Evolutionary conservation across 805 yeast species (phyloP), one percentile per base, ranked within the genome.

Genomic region (Debaryomyces maramus): DNA sequence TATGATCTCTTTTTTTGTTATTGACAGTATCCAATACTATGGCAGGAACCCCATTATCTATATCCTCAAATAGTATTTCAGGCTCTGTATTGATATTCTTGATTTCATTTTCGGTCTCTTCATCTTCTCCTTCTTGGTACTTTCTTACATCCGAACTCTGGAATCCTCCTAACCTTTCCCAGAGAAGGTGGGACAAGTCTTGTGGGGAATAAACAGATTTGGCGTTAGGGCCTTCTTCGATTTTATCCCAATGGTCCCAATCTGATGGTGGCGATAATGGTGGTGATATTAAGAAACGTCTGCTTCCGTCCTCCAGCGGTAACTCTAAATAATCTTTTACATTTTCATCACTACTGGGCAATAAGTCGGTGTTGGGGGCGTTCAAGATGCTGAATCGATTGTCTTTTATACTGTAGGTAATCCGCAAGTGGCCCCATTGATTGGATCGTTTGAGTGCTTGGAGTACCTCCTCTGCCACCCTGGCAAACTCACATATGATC

Each of bases 201-300:
- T 56, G 55, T 0, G 72, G 69, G 13, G 71, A 60, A 38, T 57
- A 58, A 4, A 70, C 53, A 0, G 72, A 40, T 35, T 60, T 55
- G 21, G 53, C 49, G 38, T 62, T 61, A 7, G 75, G 75, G 0
- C 71, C 70, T 9, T 69, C 74, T 43, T 70, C 75, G 0, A 53
- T 63, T 35, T 55, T 64, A 36, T 60, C 61, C 65, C 67, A 70
- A 38, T 67, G 65, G 43, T 67, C 61, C 75, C 75, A 70, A 32
- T 63, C 75, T 0, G 67, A 49, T 3, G 69, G 74, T 0, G 75
- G 75, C 7, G 73, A 67, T 6, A 64, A 46, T 6, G 75, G 75
- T 3, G 75, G 75, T 35, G 70, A 66, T n/a, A 70, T 70, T 33
- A 70, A 61, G 39, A 68, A 70, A 11, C 74, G 40, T 26, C 61